A percentile compares a stretch with the other conserved stretches of the same genome.
These are phyloP conservation scores for Cladochytrium replicatum DNA, from an alignment of 192 early-diverging fungal species.

Conservation along the genomic window DNA sequence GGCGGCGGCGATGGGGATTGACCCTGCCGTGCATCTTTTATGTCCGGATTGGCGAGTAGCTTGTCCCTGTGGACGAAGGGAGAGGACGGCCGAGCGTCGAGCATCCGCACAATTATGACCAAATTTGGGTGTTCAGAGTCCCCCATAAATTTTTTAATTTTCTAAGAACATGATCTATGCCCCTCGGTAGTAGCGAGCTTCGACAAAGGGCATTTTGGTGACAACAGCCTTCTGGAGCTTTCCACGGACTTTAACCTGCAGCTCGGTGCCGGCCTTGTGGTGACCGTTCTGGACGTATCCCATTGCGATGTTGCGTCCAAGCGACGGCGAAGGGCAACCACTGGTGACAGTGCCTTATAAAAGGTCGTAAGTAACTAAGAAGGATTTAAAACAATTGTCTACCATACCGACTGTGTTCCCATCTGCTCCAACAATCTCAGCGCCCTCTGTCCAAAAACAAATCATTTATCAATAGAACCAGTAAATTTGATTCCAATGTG, in stretches of 20 bases:
- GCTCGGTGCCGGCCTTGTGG: constrained; percentile 85
- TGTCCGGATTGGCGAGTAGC: too few species aligned
- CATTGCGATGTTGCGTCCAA: constrained; percentile 97
- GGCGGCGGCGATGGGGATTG: too few species aligned
- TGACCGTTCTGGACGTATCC: constrained; percentile 81
- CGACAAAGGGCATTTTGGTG: constrained; percentile 94
- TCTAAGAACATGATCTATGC: too few species aligned
- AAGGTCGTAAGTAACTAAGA: neutral
- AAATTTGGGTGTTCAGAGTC: too few species aligned
- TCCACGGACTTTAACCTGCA: constrained; percentile 85
- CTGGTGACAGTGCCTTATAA: constrained; percentile 76
- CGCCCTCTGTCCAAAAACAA: constrained; percentile 17
- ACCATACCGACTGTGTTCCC: constrained; percentile 21
- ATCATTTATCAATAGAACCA: neutral
- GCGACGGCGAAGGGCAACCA: constrained; percentile 80
- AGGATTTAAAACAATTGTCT: neutral
- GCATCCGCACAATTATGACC: too few species aligned
- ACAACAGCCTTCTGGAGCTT: constrained; percentile 72
- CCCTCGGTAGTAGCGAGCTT: constrained; percentile 53
- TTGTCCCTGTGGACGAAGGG: too few species aligned
- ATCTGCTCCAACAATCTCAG: constrained; percentile 13
- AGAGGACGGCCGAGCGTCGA: too few species aligned
- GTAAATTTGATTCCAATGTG: neutral
- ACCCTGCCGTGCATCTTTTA: too few species aligned
- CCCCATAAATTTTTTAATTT: too few species aligned